Base-by-base conservation (phyloP, 179 eudicot species). In the Spergularia azorica region DNA sequence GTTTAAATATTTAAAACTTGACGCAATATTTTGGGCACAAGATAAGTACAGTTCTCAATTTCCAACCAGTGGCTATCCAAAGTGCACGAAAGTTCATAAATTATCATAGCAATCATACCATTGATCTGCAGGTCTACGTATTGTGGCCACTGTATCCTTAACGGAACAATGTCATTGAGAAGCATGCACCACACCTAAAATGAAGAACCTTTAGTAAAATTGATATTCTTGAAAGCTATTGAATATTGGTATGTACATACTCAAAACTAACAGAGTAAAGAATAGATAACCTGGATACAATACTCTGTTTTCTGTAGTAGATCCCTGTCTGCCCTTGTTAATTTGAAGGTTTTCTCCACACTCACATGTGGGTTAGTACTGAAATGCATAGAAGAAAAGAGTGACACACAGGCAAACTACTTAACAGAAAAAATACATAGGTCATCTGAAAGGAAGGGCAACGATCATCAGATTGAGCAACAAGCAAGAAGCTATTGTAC, bases 61-160 rank as follows among this genome's bases (percentile, higher is more conserved):
- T 10, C 15, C 69, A 72, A 71, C 21, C 1, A 63, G 59, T 63
- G 11, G 54, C 52, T 38, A 69, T 71, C 67, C 13, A 52, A 46
- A 70, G 63, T 16, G 41, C 13, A 71, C 14, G 76, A 82, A 43
- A 21, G 0, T 6, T 32, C 3, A 60, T 20, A 48, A 56, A 69
- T 17, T 26, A 26, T 26, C 32, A 26, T 26, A 26, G 32, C 32
- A 26, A 54, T 46, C 85, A 85, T 93, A 95, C 99, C 99, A 86
- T 95, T 95, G 76, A 95, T 83, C 83, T 88, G 97, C 21, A 95
- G 87, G 75, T 93, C 99, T 60, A 98, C 91, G 83, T 89, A 82
- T 69, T 84, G 91, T 16, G 97, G 99, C 99, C 99, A 95, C 68
- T 95, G 99, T 87, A 94, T 84, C 90, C 99, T 91, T 85, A 89